Percentiles rank a stretch among this genome's conserved stretches.
These are phyloP conservation scores for Aspergillus affinis DNA, from an alignment of 495 filamentous ascomycete species.

Conservation along the genomic window DNA sequence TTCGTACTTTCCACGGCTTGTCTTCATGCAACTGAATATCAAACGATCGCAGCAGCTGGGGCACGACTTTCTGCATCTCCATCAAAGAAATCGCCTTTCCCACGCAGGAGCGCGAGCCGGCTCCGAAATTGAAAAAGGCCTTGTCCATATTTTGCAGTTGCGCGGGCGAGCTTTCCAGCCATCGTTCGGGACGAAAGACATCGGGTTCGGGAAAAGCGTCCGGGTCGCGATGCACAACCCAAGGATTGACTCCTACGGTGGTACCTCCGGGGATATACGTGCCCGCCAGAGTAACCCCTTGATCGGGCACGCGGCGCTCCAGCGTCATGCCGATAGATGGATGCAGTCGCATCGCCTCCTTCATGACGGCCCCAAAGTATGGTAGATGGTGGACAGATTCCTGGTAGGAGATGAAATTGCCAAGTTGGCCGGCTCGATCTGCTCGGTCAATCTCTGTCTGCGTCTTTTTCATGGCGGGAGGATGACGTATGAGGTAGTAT, in stretches of 20 bases:
- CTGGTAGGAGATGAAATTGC: slow-evolving; percentile 38
- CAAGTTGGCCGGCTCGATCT: slow-evolving; percentile 18
- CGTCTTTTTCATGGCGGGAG: slow-evolving; percentile 44
- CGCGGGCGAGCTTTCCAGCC: slow-evolving; percentile 20
- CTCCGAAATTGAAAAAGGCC: slow-evolving; percentile 53
- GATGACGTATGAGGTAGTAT: slow-evolving; percentile 59
- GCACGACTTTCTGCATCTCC: slow-evolving; percentile 80
- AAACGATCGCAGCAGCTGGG: slow-evolving; percentile 66
- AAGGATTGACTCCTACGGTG: slow-evolving; percentile 54
- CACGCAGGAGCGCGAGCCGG: slow-evolving; percentile 60
- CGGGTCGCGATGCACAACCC: slow-evolving; percentile 26
- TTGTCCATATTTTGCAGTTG: slow-evolving; percentile 28
- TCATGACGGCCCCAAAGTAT: slow-evolving; percentile 55
- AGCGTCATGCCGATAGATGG: slow-evolving; percentile 63
- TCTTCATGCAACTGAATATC: slow-evolving; percentile 38
- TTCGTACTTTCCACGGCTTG: slow-evolving; percentile 24
- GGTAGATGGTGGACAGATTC: slow-evolving; percentile 44
- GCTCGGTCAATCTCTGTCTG: slow-evolving; percentile 54
- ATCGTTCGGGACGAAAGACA: slow-evolving; percentile 29
- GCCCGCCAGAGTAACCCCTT: slow-evolving; percentile 52
- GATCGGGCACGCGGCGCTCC: slow-evolving; percentile 61
- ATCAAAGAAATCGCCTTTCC: slow-evolving; percentile 71
- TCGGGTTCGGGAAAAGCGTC: slow-evolving; percentile 26
- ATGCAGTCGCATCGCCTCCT: slow-evolving; percentile 59
- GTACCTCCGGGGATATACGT: slow-evolving; percentile 53